phyloP scores from a whole-genome alignment of 2,329 filamentous ascomycete species.

The Albophoma yamanashiensis region DNA sequence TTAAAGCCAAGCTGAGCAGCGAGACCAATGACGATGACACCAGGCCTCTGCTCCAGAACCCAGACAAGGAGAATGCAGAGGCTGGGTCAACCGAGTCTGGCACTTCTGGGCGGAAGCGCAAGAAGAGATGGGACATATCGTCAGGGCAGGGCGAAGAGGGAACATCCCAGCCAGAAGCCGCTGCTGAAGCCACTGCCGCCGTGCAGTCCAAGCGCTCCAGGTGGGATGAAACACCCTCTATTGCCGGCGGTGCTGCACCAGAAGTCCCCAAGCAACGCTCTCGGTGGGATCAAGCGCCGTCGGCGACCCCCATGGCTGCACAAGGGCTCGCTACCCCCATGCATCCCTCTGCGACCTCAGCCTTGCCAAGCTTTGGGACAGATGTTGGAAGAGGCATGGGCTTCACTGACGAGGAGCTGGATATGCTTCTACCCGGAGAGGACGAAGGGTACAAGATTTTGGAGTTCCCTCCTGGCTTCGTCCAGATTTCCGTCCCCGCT shows the following conservation, averaged over 20 bases:
- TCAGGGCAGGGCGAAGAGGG: conserved; percentile 45
- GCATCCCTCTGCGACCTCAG: conserved; percentile 54
- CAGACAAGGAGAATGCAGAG: conserved; percentile 63
- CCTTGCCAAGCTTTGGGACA: conserved; percentile 57
- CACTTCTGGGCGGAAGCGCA: conserved; percentile 63
- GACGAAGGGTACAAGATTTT: conserved; percentile 88
- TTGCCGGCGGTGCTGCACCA: conserved; percentile 37
- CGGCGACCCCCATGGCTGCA: conserved; percentile 63
- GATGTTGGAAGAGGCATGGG: conserved; percentile 73
- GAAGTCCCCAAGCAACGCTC: conserved; percentile 65
- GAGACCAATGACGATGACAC: conserved; percentile 53
- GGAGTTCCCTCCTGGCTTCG: conserved; percentile 84
- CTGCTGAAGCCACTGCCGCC: conserved; percentile 38
- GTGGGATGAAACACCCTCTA: conserved; percentile 74
- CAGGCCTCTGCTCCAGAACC: conserved; percentile 63
- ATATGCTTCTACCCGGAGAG: conserved; percentile 79
- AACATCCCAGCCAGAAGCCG: conserved; percentile 32
- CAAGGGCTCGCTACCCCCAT: conserved; percentile 69
- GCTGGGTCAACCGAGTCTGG: conserved; percentile 55
- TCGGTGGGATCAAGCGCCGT: conserved; percentile 85
- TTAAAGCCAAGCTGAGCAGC: conserved; percentile 60
- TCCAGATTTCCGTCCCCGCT: conserved; percentile 66
- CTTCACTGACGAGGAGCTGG: conserved; percentile 87
- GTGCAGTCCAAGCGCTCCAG: conserved; percentile 65
- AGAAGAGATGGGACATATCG: conserved; percentile 87